Evolutionary conservation across 2,329 filamentous ascomycete species (phyloP).

Genomic region (Venturia asperata): DNA sequence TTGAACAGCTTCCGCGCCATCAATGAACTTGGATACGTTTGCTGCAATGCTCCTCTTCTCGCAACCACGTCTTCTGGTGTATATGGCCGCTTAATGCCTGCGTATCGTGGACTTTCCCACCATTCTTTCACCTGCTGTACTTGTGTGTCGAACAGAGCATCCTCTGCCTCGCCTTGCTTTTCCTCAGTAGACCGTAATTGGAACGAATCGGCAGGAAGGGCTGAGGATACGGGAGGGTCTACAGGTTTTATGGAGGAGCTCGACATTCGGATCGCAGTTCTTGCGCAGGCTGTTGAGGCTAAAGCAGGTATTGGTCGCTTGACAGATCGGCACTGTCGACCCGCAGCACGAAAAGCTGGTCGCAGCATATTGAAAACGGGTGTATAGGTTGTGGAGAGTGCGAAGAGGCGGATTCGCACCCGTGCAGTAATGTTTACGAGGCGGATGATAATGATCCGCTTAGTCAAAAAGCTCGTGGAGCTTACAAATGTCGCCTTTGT

Average conservation of each 20-base stretch:
- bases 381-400: not conserved
- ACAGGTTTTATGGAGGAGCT: slow-evolving; percentile 46
- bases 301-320: slow-evolving; percentile 1
- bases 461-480: not conserved
- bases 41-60: slow-evolving; percentile 81
- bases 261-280: slow-evolving; percentile 46
- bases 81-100: slow-evolving; percentile 88
- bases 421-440: not conserved
- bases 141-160: slow-evolving; percentile 76
- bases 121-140: slow-evolving; percentile 78
- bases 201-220: slow-evolving; percentile 67
- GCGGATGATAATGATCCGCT: not conserved
- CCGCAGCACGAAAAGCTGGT: slow-evolving; percentile 13
- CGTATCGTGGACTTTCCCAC: slow-evolving; percentile 81
- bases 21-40: slow-evolving; percentile 83
- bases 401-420: not conserved
- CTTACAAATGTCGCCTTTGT: not conserved
- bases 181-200: slow-evolving; percentile 72
- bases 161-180: slow-evolving; percentile 75
- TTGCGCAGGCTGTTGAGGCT: not conserved
- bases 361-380: slow-evolving; percentile 17
- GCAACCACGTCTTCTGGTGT: slow-evolving; percentile 84
- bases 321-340: slow-evolving; percentile 1
- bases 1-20: slow-evolving; percentile 96
- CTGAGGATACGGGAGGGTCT: slow-evolving; percentile 53